These are phyloP conservation scores for Corchorus olitorius DNA, from an alignment of 345 rosid species.

Conservation along the genomic window DNA sequence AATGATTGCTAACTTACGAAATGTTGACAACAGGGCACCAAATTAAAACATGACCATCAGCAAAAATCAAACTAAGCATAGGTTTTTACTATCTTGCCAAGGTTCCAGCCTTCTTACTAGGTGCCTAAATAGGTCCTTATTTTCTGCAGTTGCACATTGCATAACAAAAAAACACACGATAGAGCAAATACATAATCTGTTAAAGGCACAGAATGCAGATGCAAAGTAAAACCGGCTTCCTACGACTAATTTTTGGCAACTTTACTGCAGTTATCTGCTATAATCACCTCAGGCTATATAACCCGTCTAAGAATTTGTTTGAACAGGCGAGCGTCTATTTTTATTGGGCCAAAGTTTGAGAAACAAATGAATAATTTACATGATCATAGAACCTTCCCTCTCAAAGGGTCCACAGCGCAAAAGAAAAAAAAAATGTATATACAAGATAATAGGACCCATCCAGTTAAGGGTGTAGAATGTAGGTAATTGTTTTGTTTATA, in stretches of 20 bases:
- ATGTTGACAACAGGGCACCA: neutral
- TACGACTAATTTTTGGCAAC: neutral
- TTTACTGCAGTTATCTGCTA: neutral
- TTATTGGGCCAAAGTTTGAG: neutral
- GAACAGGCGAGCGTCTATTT: neutral
- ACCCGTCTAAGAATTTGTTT: neutral
- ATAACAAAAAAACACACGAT: neutral
- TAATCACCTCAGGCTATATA: neutral
- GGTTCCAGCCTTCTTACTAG: neutral
- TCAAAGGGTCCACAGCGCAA: neutral
- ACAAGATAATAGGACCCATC: neutral
- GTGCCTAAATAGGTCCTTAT: neutral
- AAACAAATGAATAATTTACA: neutral
- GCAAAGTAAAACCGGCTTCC: neutral
- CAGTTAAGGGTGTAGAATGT: neutral
- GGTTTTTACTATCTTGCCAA: neutral
- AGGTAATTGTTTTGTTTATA: neutral
- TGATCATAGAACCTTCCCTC: neutral
- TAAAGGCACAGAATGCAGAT: neutral
- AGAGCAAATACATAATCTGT: neutral
- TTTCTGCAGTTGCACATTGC: neutral
- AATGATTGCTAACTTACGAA: neutral
- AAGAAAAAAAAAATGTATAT: neutral
- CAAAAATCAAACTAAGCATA: neutral
- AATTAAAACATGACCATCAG: neutral